Evolutionary conservation across 2,329 filamentous ascomycete genomes (phyloP), one percentile per base, ranked within the genome.

Genomic region (Penicillium sp.): DNA sequence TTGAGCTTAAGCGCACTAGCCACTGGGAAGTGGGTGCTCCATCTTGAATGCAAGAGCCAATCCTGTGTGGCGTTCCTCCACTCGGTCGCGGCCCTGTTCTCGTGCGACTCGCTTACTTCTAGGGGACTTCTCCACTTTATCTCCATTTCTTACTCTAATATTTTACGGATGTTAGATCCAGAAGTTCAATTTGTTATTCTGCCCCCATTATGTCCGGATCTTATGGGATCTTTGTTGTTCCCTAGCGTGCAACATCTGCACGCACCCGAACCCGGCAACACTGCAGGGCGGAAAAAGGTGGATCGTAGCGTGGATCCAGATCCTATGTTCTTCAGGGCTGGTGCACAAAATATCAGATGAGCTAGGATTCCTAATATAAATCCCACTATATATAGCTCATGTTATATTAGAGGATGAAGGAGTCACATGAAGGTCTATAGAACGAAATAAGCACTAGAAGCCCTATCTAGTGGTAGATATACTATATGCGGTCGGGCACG

Each of bases 1-100:
- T 44, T 49, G 44, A 61, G 57, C 57, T 60, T 56, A 62, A 62
- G 57, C 53, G 59, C 59, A 60, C 55, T 50, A 57, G 57, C 57
- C 56, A 62, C 57, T 47, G 49, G 37, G 26, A n/a, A 25, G 42
- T 37, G 22, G 43, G 46, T 33, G 27, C 23, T 47, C 27, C 46
- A 54, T 29, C 25, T 46, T 51, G 49, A 62, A 45, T 47, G 44
- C 35, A 37, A 40, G 35, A 50, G 48, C 48, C 48, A 50, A 50
- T 50, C 48, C 48, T 35, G 35, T 49, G 48, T 50, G 48, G 48
- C 48, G 48, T 43, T 43, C 47, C 31, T 48, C 44, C 51, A 26
- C 33, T 25, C 42, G 26, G 49, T 45, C 22, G 37, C 41, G 41
- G 31, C 47, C 50, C 46, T 49, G 46, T 50, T 48, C 44, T 53